Base-by-base conservation (phyloP, 139 green algal species). In the Deuterostichococcus epilithicus region DNA sequence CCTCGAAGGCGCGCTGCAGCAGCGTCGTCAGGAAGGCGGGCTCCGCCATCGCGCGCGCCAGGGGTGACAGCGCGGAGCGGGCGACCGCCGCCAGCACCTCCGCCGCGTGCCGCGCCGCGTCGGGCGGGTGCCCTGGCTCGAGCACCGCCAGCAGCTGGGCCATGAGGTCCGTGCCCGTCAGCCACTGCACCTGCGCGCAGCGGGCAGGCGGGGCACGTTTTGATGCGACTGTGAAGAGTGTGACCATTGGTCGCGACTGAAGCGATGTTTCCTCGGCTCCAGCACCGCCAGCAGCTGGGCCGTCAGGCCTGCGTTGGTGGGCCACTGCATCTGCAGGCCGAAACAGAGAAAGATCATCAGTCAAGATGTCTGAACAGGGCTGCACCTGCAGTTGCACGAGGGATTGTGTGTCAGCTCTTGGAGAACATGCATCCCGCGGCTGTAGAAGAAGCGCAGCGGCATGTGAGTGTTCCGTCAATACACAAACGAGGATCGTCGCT, bases 121-220 rank as follows among this genome's bases (percentile, higher is more conserved):
- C 90, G 2, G 81, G 36, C 6, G 77, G 72, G 32, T 80, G 69
- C 32, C 77, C 79, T 3, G 78, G 45, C 28, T 76, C 72, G 66
- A 95, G 80, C 30, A 80, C 74, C 30, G 85, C 83, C 18, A 97
- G 80, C 63, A 98, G 81, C 74, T 87, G 81, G 68, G 89, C 81
- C 30, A 95, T 81, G 30, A 97, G 78, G 39, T 83, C 75, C 36
- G 93, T 96, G 26, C 93, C 88, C 45, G 85, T 77, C 25, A 97
- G 80, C 92, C 92, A 97, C 67, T 90, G 73, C 30, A 90, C 26
- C 36, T 75, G 60, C 8, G 63, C 39, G 13, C 13, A 60, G 69
- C 79, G 42, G 84, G 80, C 76, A 59, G 37, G 5, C 13, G n/a
- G n/a, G n/a, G n/a, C n/a, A n/a, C n/a, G n/a, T n/a, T n/a, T n/a